Conservation (phyloP, 2,329 filamentous ascomycete species). For the Fusarium udum region DNA sequence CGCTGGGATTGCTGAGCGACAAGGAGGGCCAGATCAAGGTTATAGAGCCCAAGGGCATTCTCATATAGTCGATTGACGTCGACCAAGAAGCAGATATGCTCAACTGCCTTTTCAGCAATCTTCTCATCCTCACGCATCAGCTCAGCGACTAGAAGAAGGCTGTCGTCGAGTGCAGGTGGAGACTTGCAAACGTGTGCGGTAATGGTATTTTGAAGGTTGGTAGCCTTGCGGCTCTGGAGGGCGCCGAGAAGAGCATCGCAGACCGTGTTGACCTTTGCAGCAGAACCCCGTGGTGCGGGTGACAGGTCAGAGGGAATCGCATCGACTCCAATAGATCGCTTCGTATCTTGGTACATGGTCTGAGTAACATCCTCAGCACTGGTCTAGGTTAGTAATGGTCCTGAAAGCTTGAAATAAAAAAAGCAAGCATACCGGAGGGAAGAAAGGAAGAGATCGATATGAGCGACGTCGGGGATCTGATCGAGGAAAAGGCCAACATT, state of each 20-base stretch:
- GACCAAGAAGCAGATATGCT: conserved; percentile 97
- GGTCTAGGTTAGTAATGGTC: conserved; percentile 41
- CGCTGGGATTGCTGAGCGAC: conserved; percentile 97
- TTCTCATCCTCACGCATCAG: conserved; percentile 74
- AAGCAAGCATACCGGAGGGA: conserved; percentile 72
- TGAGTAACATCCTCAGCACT: conserved; percentile 92
- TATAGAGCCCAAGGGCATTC: conserved; percentile 87
- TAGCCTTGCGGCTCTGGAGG: conserved; percentile 68
- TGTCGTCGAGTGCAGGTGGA: conserved; percentile 89
- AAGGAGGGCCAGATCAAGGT: conserved; percentile 87
- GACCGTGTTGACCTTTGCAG: conserved; percentile 81
- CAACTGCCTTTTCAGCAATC: conserved; percentile 86
- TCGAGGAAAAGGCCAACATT: conserved; percentile 81
- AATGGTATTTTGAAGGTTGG: conserved; percentile 88
- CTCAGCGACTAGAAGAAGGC: conserved; percentile 79
- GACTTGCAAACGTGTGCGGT: conserved; percentile 94
- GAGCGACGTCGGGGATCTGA: conserved; percentile 82
- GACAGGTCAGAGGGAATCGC: conserved; percentile 15
- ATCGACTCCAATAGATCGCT: conserved; percentile 50
- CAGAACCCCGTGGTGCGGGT: conserved; percentile 27
- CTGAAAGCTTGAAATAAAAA: neutral
- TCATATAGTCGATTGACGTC: conserved; percentile 94
- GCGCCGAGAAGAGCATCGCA: conserved; percentile 83
- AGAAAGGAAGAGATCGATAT: conserved; percentile 91
- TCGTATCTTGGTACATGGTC: conserved; percentile 92